Evolutionary conservation across 108 stramenopile species (phyloP).

Genomic region (Aurantiochytrium sp.): DNA sequence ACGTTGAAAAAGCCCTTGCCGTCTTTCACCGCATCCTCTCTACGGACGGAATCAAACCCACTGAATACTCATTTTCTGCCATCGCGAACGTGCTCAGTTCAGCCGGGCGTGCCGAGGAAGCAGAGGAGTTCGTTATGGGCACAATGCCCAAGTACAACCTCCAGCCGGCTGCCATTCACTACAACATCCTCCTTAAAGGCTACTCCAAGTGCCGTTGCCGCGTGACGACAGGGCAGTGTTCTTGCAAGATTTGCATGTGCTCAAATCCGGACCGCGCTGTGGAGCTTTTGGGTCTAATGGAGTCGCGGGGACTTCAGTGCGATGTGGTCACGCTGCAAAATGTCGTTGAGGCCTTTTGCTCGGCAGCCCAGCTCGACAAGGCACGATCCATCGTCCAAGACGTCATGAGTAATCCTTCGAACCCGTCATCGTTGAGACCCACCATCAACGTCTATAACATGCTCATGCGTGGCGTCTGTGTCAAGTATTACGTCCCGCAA

Average conservation of each 20-base stretch:
- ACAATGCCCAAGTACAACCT: background rate
- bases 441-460: background rate
- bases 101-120: background rate
- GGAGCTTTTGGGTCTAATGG: background rate
- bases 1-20: background rate
- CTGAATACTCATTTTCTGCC: background rate
- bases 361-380: background rate
- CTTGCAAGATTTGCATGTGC: background rate
- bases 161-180: constrained; percentile 3
- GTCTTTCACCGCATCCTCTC: background rate
- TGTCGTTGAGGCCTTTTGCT: constrained; percentile 6
- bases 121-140: background rate
- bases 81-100: background rate
- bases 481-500: background rate
- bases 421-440: background rate
- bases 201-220: background rate
- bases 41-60: background rate
- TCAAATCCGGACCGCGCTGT: background rate
- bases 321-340: background rate
- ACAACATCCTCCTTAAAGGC: background rate
- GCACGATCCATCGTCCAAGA: background rate
- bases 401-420: background rate
- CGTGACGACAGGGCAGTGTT: background rate
- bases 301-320: background rate
- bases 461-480: constrained; percentile 1